These are phyloP conservation scores for Salix arbutifolia DNA, from an alignment of 345 rosid species.

Conservation along the genomic window DNA sequence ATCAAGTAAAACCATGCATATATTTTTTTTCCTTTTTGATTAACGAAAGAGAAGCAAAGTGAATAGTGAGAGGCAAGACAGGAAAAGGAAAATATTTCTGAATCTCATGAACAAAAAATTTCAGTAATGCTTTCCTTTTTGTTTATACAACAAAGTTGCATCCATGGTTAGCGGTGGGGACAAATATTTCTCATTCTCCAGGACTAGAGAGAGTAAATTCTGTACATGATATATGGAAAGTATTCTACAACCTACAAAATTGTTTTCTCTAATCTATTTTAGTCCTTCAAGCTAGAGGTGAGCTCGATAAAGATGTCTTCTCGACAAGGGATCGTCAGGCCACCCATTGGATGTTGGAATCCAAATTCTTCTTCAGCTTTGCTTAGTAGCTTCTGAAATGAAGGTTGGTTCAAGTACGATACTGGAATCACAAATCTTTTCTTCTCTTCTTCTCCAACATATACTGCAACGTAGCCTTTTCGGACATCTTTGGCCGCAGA, in stretches of 20 bases:
- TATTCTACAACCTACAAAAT: neutral
- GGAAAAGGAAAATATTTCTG: too few species aligned
- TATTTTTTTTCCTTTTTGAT: too few species aligned
- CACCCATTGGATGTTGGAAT: conserved; percentile 14
- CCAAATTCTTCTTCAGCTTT: conserved; percentile 14
- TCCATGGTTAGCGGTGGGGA: too few species aligned
- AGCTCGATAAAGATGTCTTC: conserved; percentile 15
- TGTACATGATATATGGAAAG: neutral
- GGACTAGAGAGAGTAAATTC: too few species aligned
- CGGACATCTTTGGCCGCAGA: neutral
- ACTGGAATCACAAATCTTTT: conserved; percentile 18
- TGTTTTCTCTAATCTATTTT: neutral
- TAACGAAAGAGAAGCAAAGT: too few species aligned
- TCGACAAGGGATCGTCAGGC: conserved; percentile 12
- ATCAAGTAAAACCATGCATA: too few species aligned
- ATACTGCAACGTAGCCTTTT: conserved; percentile 10
- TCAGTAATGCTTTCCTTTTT: too few species aligned
- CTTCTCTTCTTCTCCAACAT: conserved; percentile 4
- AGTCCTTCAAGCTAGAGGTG: conserved; percentile 8
- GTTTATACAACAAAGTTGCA: too few species aligned
- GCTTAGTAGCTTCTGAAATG: conserved; percentile 5
- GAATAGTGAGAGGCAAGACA: too few species aligned
- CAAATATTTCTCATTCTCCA: too few species aligned
- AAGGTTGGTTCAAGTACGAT: neutral
- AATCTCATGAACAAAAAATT: too few species aligned